phyloP scores from a whole-genome alignment of 2,329 filamentous ascomycete genomes.

The Penicillium polonicum region DNA sequence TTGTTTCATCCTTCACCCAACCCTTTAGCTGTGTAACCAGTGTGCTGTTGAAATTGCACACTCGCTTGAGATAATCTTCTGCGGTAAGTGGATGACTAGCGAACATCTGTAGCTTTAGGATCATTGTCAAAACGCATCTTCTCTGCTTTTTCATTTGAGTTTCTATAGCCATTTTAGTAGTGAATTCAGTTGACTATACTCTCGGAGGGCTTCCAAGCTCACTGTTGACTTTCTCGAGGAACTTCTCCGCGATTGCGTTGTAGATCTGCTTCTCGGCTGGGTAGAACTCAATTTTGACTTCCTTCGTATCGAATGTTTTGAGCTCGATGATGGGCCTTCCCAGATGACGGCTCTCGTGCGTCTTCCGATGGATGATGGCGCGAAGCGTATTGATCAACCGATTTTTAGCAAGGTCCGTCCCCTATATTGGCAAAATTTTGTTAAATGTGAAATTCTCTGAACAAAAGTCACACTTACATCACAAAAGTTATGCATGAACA shows the following conservation, averaged over 20 bases:
- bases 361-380: neutral
- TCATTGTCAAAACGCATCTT: neutral
- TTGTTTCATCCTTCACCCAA: neutral
- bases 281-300: neutral
- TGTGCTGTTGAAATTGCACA: neutral
- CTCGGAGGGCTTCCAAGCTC: neutral
- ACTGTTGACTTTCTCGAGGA: neutral
- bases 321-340: neutral
- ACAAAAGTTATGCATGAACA: neutral
- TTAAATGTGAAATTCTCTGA: neutral
- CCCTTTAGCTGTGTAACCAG: neutral
- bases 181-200: neutral
- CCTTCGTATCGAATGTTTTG: neutral
- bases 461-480: neutral
- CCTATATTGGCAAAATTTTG: neutral
- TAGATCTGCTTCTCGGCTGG: neutral
- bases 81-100: neutral
- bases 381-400: slow-evolving; percentile 2
- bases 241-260: neutral
- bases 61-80: slow-evolving; percentile 1
- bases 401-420: neutral
- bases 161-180: neutral
- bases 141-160: neutral
- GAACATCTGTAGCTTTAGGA: slow-evolving; percentile 1
- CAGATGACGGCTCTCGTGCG: neutral